Base-by-base conservation (phyloP, 202 grass and related monocot species). In the Tripidium arundinaceum region DNA sequence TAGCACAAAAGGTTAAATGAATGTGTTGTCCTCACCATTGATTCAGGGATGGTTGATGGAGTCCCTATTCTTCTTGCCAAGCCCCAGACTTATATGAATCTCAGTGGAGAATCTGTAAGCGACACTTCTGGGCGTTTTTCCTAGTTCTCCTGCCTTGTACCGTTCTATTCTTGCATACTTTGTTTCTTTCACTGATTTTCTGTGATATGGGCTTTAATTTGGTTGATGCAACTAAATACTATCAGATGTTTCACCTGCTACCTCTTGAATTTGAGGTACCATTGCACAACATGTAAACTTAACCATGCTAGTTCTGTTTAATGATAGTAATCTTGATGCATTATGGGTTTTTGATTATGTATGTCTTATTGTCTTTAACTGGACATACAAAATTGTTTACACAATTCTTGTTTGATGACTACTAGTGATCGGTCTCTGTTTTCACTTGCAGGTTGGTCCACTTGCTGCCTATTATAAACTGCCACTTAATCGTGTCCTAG, bases 401-500 rank as follows among this genome's bases (percentile, higher is more conserved):
- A 19, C 29, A 27, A 70, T 47, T 29, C 12, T 83, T 12, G 19
- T 73, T 72, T 65, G 33, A 46, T 72, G 46, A 75, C 49, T 75
- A 16, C 7, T 24, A 19, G 11, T 89, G 68, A 87, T 39, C 49
- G 59, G 31, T 27, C n/a, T 65, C 11, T 47, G 38, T 61, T 54
- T 62, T 45, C n/a, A 26, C 47, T 63, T 86, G 69, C 78, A 98
- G 95, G 87, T 83, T 79, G 95, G 90, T 19, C 81, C 86, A 61
- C 95, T 98, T 78, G 95, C 95, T 84, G 88, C 95, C 62, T 98
- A 94, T 79, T 98, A 94, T 85, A 94, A 98, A 68, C 69, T 98
- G 38, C 95, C 92, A 41, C 90, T 98, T 65, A 87, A 94, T 75
- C 88, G 86, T 34, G 82, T 98, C 55, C 57, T 98, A 62, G 92